Evolutionary conservation across 2,329 filamentous ascomycete species (phyloP), one percentile per base, ranked within the genome.

Genomic region (Pseudogymnoascus sp.): DNA sequence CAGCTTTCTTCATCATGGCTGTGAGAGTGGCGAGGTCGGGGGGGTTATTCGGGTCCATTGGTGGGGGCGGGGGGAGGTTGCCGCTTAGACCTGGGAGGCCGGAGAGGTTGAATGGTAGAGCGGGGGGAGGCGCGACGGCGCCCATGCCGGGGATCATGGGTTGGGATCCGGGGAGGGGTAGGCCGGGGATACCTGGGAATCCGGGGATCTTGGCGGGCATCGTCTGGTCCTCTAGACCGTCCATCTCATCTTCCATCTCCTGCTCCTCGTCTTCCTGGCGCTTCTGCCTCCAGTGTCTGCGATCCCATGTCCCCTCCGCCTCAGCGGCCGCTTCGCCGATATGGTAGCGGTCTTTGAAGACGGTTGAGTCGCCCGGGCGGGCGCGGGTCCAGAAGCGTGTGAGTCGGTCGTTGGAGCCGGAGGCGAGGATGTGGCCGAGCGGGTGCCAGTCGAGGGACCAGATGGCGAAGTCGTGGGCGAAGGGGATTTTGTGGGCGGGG

Each of bases 361-460:
- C 89, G 61, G 89, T 87, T n/a, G 82, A 84, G 68, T 97, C 93
- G 59, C 95, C 95, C 1, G 95, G 95, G 59, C 95, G 82, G 14
- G 91, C 86, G 43, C 95, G 88, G 3, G 93, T 92, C 95, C 95
- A 99, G 79, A 99, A 99, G 59, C 95, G 88, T 2, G 95, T 98
- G 66, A 96, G 93, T 41, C 95, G 89, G 75, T 99, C 95, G 75
- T 99, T 98, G 10, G 93, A 96, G 11, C 95, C 95, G 1, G 93
- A 96, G 0, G 93, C 93, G 6, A 99, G 84, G 66, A 99, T 93
- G 72, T 99, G 95, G 28, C 95, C 95, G 0, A 98, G 82, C 0
- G 95, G 95, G 73, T 99, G 95, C 93, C 95, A 99, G 78, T 97
- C 93, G 60, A 99, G 83, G 16, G 93, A 96, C 95, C 95, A 99